Conservation (phyloP, 179 eudicot species). For the Beta lomatogona region DNA sequence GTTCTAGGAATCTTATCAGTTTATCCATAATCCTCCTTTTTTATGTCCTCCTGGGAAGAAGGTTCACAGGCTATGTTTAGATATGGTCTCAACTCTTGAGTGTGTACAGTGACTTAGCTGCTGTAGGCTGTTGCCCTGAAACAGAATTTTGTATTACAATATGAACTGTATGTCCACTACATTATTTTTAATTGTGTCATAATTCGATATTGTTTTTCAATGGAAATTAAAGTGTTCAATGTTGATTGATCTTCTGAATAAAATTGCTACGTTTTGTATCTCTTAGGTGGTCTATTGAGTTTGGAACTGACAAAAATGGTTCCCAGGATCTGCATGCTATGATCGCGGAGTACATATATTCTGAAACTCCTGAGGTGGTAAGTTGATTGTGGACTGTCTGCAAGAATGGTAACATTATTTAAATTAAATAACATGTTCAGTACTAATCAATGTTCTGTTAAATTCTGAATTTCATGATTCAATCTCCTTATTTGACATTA, state of each 20-base stretch:
- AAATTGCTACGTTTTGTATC: slow-evolving; percentile 10
- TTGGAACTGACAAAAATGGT: slow-evolving; percentile 72
- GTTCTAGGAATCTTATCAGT: too few species aligned
- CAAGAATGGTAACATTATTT: background rate
- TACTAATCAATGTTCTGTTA: background rate
- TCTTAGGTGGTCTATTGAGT: slow-evolving; percentile 86
- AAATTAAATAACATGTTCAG: background rate
- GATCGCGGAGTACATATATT: slow-evolving; percentile 90
- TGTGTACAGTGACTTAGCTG: too few species aligned
- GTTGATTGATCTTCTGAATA: background rate
- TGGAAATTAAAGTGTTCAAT: background rate
- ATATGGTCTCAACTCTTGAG: too few species aligned
- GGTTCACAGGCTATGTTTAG: too few species aligned
- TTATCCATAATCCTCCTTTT: too few species aligned
- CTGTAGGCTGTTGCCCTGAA: background rate
- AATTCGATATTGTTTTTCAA: background rate
- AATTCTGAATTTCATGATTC: background rate
- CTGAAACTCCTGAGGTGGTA: slow-evolving; percentile 93
- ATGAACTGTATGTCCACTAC: background rate
- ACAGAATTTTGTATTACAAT: background rate
- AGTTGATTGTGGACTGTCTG: slow-evolving; percentile 21
- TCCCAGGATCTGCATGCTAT: slow-evolving; percentile 83
- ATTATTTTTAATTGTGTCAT: background rate
- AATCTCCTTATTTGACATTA: background rate
- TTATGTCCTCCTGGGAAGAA: too few species aligned